A percentile compares a stretch with the other conserved stretches of the same genome.
phyloP scores from a whole-genome alignment of 768 basidiomycete species.

The Tylopilus intermedius region DNA sequence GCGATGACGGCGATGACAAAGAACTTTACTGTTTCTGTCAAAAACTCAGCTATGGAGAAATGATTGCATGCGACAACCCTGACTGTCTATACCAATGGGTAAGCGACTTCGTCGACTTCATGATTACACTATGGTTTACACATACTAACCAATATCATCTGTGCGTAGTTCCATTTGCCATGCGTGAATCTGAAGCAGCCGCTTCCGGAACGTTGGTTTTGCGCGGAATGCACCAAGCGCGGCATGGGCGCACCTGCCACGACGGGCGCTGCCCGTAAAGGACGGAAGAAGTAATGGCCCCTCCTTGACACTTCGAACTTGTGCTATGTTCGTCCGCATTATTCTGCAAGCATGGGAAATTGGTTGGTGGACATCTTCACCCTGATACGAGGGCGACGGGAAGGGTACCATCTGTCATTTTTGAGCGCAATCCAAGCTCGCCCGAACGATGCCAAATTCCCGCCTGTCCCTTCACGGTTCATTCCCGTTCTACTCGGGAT shows the following conservation, averaged over 20 bases:
- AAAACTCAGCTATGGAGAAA: conserved; percentile 60
- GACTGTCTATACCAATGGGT: conserved; percentile 60
- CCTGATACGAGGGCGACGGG: neutral
- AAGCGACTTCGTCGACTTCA: conserved; percentile 23
- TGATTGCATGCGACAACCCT: conserved; percentile 61
- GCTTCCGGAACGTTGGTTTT: conserved; percentile 56
- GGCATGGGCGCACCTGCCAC: conserved; percentile 30
- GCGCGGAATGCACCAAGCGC: conserved; percentile 46
- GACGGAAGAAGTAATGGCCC: conserved; percentile 37
- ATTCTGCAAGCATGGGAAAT: neutral
- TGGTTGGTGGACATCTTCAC: conserved; percentile 1
- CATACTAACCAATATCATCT: conserved; percentile 9
- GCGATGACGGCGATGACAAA: conserved; percentile 54
- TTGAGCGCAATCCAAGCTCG: neutral
- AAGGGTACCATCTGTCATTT: neutral
- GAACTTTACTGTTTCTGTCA: conserved; percentile 60
- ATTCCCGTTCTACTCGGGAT: neutral
- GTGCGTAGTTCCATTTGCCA: conserved; percentile 52
- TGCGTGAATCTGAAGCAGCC: conserved; percentile 56
- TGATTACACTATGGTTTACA: conserved; percentile 1
- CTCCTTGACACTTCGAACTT: neutral
- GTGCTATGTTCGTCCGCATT: neutral
- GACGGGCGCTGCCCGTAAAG: conserved; percentile 33
- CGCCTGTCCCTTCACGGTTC: neutral
- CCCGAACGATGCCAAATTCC: neutral